phyloP scores from a whole-genome alignment of 345 rosid species.

The Microthlaspi erraticum region DNA sequence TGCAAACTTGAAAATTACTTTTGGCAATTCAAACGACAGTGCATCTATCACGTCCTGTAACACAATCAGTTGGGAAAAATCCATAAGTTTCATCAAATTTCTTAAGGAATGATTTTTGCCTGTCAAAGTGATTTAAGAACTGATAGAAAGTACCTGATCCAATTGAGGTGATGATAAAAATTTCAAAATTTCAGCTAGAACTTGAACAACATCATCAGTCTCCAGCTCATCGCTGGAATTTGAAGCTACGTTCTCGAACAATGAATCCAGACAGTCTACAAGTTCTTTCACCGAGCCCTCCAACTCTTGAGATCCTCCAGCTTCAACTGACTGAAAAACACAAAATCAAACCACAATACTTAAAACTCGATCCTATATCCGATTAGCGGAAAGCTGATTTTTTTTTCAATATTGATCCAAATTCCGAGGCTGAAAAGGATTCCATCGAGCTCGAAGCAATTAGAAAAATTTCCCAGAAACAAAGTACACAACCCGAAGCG shows the following conservation, averaged over 20 bases:
- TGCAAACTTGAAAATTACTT: slow-evolving; percentile 65
- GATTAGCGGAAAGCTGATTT: background rate
- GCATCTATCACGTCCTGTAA: slow-evolving; percentile 66
- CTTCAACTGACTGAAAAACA: slow-evolving; percentile 49
- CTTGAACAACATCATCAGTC: slow-evolving; percentile 48
- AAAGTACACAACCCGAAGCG: background rate
- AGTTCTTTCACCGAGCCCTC: slow-evolving; percentile 56
- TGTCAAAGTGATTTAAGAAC: background rate
- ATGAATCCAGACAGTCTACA: slow-evolving; percentile 53
- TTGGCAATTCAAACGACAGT: slow-evolving; percentile 77
- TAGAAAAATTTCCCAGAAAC: background rate
- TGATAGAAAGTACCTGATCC: slow-evolving; percentile 56
- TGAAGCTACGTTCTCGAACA: slow-evolving; percentile 45
- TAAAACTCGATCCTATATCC: background rate
- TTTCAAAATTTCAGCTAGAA: slow-evolving; percentile 49
- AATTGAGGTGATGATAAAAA: slow-evolving; percentile 53
- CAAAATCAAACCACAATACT: slow-evolving; percentile 2
- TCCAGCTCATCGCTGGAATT: slow-evolving; percentile 45
- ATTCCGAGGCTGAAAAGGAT: background rate
- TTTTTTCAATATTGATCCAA: background rate
- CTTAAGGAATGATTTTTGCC: background rate
- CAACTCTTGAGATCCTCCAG: slow-evolving; percentile 49
- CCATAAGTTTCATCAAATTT: slow-evolving; percentile 9
- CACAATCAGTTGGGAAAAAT: slow-evolving; percentile 16
- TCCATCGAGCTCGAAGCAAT: slow-evolving; percentile 18